These are phyloP conservation scores for Acanthamoeba rhysodes DNA, from an alignment of 208 protist genomes.

Conservation along the genomic window DNA sequence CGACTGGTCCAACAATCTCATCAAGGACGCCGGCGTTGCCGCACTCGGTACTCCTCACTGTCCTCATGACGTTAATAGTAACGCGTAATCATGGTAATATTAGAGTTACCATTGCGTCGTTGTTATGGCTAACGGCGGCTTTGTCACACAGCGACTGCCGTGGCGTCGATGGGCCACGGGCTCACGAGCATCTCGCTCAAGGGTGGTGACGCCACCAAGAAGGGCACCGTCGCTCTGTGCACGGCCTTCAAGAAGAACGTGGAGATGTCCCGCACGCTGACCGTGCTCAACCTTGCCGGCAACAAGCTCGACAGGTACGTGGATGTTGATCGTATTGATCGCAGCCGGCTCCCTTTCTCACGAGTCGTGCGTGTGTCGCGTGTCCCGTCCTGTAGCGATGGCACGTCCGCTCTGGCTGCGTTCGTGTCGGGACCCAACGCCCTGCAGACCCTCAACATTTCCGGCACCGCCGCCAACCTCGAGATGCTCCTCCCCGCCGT, in stretches of 20 bases:
- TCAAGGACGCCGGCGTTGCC: conserved; percentile 40
- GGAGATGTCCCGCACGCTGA: conserved; percentile 80
- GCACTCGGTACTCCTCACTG: background rate
- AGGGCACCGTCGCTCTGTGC: conserved; percentile 67
- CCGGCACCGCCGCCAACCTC: conserved; percentile 62
- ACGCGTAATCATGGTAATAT: background rate
- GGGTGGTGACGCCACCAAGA: conserved; percentile 44
- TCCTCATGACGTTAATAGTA: background rate
- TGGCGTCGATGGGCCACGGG: conserved; percentile 23
- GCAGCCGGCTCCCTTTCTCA: background rate
- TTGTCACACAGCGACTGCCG: background rate
- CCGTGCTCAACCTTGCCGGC: conserved; percentile 79
- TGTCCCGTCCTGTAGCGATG: conserved; percentile 63
- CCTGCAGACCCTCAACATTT: conserved; percentile 78
- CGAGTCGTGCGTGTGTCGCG: background rate
- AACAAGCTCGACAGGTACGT: conserved; percentile 83
- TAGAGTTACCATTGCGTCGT: background rate
- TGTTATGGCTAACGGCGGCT: background rate
- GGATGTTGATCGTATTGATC: background rate
- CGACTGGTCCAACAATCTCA: conserved; percentile 68
- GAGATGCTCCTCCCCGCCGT: conserved; percentile 60
- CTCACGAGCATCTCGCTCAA: background rate
- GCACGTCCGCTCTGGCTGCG: conserved; percentile 73
- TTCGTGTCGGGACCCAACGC: conserved; percentile 81
- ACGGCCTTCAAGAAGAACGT: conserved; percentile 85